These are phyloP conservation scores for Ogataea sp. DNA, from an alignment of 805 yeast genomes.

Conservation along the genomic window DNA sequence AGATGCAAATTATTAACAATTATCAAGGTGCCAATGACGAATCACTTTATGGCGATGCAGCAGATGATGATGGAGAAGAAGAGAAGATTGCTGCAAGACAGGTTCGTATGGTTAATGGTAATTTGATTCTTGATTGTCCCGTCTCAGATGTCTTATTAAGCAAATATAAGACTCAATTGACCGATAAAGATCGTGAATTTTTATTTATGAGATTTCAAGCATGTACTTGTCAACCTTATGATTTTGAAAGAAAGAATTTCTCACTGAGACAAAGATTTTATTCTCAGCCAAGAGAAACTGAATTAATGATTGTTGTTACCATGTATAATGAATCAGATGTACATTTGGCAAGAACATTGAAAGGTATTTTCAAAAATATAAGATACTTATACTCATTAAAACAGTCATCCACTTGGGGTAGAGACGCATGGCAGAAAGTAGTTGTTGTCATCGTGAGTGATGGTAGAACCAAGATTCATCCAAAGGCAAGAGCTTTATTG, in stretches of 20 bases:
- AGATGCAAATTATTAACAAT: background rate
- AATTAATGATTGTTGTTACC: conserved; percentile 77
- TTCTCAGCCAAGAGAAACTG: conserved; percentile 72
- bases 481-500: conserved; percentile 69
- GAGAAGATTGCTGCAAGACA: conserved; percentile 22
- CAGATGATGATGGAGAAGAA: background rate
- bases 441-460: conserved; percentile 87
- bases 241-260: conserved; percentile 54
- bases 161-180: conserved; percentile 40
- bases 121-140: conserved; percentile 82
- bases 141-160: conserved; percentile 60
- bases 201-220: conserved; percentile 90
- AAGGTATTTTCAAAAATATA: conserved; percentile 86
- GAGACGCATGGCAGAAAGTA: conserved; percentile 88
- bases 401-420: conserved; percentile 78
- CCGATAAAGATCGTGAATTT: conserved; percentile 49
- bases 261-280: conserved; percentile 80
- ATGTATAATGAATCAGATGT: conserved; percentile 88
- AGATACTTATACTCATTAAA: conserved; percentile 61
- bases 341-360: conserved; percentile 73
- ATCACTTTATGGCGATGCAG: conserved; percentile 1
- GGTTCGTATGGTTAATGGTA: conserved; percentile 60
- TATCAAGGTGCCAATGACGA: conserved; percentile 4
- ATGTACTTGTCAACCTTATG: conserved; percentile 83
- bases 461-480: conserved; percentile 80